Evolutionary conservation across 208 protist species (phyloP).

Genomic region (Porcisia hertigi): DNA sequence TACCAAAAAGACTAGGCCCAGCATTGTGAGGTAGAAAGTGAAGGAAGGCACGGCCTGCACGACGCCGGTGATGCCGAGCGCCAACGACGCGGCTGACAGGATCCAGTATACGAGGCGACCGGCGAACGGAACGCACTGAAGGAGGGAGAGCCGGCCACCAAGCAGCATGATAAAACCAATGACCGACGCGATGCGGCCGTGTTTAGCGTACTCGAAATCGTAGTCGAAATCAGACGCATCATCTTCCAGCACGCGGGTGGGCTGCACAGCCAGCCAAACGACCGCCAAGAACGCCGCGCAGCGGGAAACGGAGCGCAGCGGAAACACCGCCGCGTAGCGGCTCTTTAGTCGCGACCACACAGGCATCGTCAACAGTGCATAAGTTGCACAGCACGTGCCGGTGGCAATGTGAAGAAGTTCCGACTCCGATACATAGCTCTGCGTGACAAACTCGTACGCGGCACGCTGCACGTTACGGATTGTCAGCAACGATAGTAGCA

Average conservation of each 20-base stretch:
- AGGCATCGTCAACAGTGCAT: constrained; percentile 58
- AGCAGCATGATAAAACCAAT: constrained; percentile 57
- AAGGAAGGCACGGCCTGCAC: constrained; percentile 54
- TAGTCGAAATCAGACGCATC: constrained; percentile 39
- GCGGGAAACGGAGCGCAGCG: constrained; percentile 27
- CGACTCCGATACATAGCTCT: constrained; percentile 57
- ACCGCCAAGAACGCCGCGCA: constrained; percentile 34
- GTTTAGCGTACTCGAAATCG: constrained; percentile 41
- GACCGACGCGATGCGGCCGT: constrained; percentile 29
- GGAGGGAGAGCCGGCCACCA: constrained; percentile 30
- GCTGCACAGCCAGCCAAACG: constrained; percentile 53
- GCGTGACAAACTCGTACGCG: constrained; percentile 81
- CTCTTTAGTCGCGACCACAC: constrained; percentile 54
- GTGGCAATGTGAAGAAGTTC: constrained; percentile 62
- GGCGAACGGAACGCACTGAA: constrained; percentile 33
- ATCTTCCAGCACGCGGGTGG: constrained; percentile 35
- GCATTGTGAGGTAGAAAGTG: constrained; percentile 43
- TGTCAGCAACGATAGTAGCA: constrained; percentile 48
- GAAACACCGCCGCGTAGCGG: constrained; percentile 29
- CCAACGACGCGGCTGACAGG: constrained; percentile 31
- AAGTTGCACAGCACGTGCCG: constrained; percentile 55
- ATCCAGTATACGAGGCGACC: constrained; percentile 62
- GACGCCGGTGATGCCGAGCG: constrained; percentile 57
- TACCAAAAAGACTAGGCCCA: constrained; percentile 55
- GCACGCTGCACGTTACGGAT: constrained; percentile 80